phyloP scores from a whole-genome alignment of 2,329 filamentous ascomycete genomes.

The Penicillium crustosum region DNA sequence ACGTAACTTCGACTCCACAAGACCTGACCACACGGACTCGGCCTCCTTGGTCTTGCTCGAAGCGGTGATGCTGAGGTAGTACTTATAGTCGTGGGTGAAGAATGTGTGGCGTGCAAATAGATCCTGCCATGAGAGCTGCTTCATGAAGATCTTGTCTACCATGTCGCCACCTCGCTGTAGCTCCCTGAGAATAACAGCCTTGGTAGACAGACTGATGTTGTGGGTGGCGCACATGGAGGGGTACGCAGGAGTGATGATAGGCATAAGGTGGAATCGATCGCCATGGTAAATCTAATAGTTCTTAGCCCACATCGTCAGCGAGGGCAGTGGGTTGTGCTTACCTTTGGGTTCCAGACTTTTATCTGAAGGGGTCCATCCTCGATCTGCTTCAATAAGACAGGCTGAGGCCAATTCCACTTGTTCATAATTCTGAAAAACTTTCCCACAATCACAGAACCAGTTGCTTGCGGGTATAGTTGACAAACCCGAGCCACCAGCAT shows the following conservation, averaged over 20 bases:
- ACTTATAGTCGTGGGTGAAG: conserved; percentile 90
- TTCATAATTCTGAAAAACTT: conserved; percentile 95
- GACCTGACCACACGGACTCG: conserved; percentile 83
- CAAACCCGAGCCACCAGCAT: conserved; percentile 96
- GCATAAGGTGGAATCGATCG: conserved; percentile 89
- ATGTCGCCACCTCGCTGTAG: conserved; percentile 75
- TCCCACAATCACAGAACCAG: conserved; percentile 80
- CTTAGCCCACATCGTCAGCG: conserved; percentile 3
- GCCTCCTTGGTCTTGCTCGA: conserved; percentile 80
- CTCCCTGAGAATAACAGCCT: conserved; percentile 79
- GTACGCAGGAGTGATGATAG: conserved; percentile 95
- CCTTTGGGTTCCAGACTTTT: conserved; percentile 91
- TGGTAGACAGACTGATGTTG: conserved; percentile 85
- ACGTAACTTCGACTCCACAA: conserved; percentile 90
- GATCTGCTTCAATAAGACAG: conserved; percentile 85
- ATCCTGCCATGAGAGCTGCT: conserved; percentile 78
- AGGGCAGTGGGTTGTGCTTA: conserved; percentile 40
- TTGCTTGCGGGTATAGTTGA: conserved; percentile 91
- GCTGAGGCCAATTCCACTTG: conserved; percentile 90
- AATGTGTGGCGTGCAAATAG: conserved; percentile 89
- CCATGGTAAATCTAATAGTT: conserved; percentile 68
- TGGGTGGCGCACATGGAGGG: conserved; percentile 98
- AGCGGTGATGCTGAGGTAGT: conserved; percentile 86
- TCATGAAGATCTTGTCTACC: conserved; percentile 74
- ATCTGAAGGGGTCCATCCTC: conserved; percentile 79